A percentile compares a stretch with the other conserved stretches of the same genome.
Conservation (phyloP, 352 stramenopile species). For the Phytophthora hibernalis region DNA sequence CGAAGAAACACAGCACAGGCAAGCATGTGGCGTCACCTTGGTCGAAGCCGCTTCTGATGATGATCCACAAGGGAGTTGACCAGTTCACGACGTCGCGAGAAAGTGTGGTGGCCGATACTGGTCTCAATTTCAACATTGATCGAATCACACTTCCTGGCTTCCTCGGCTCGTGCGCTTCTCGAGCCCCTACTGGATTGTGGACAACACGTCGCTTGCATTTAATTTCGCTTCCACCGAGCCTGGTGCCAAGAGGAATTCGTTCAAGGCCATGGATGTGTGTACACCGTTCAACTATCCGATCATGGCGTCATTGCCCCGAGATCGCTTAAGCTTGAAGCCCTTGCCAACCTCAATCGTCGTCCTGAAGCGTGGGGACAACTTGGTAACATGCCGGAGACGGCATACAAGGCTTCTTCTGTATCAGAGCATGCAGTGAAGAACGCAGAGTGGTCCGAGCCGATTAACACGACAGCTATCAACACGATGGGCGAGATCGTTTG, state of each 20-base stretch:
- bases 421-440: constrained; percentile 71
- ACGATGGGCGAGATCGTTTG: constrained; percentile 82
- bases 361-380: constrained; percentile 68
- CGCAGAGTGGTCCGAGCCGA: constrained; percentile 79
- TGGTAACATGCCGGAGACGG: constrained; percentile 56
- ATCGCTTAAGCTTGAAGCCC: constrained; percentile 81
- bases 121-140: constrained; percentile 77
- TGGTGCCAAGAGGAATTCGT: constrained; percentile 57
- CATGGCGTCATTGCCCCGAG: constrained; percentile 60
- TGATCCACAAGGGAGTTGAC: constrained; percentile 74
- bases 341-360: constrained; percentile 49
- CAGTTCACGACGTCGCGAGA: constrained; percentile 80
- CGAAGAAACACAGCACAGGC: constrained; percentile 40
- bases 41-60: constrained; percentile 89
- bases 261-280: constrained; percentile 51
- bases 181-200: constrained; percentile 87
- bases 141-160: constrained; percentile 70
- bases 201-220: constrained; percentile 83
- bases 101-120: constrained; percentile 53
- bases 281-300: constrained; percentile 69
- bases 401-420: constrained; percentile 55
- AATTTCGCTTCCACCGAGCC: constrained; percentile 59
- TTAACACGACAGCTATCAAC: constrained; percentile 89
- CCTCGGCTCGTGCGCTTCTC: constrained; percentile 83
- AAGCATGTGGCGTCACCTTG: constrained; percentile 56